Percentiles rank a stretch among this genome's conserved stretches.
Evolutionary conservation across 2,329 filamentous ascomycete genomes (phyloP).

Genomic region (Gaeumannomyces sp.): DNA sequence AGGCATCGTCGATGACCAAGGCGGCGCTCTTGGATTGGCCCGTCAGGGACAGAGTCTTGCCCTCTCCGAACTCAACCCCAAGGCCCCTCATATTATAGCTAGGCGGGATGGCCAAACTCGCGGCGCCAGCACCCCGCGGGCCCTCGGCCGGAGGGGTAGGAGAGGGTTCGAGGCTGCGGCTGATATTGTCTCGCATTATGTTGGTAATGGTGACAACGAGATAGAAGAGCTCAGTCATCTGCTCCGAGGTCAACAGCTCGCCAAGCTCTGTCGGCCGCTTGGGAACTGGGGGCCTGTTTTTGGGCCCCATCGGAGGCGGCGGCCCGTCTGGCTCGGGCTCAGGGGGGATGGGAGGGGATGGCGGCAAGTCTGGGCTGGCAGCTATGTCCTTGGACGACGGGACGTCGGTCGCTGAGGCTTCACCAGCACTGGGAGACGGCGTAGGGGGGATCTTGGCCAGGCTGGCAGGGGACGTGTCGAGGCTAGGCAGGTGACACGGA

Average conservation of each 20-base stretch:
- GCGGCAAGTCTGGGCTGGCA: neutral
- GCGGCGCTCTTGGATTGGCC: slow-evolving; percentile 12
- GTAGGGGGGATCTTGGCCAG: neutral
- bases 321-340: neutral
- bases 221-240: slow-evolving; percentile 46
- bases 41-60: neutral
- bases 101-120: slow-evolving; percentile 27
- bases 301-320: slow-evolving; percentile 2
- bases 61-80: slow-evolving; percentile 8
- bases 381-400: neutral
- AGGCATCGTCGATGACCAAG: slow-evolving; percentile 18
- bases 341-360: neutral
- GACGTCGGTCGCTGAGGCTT: neutral
- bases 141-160: slow-evolving; percentile 23
- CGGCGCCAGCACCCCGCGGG: slow-evolving; percentile 21
- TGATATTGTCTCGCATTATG: slow-evolving; percentile 46
- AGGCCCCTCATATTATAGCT: slow-evolving; percentile 15
- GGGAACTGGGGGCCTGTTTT: slow-evolving; percentile 15
- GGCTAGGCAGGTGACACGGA: neutral
- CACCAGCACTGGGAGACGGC: neutral
- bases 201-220: slow-evolving; percentile 49
- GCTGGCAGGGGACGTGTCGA: neutral
- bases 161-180: slow-evolving; percentile 42
- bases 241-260: slow-evolving; percentile 37
- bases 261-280: slow-evolving; percentile 47